Conservation (phyloP, 768 basidiomycete species). For the Leccinum subgranulosum region DNA sequence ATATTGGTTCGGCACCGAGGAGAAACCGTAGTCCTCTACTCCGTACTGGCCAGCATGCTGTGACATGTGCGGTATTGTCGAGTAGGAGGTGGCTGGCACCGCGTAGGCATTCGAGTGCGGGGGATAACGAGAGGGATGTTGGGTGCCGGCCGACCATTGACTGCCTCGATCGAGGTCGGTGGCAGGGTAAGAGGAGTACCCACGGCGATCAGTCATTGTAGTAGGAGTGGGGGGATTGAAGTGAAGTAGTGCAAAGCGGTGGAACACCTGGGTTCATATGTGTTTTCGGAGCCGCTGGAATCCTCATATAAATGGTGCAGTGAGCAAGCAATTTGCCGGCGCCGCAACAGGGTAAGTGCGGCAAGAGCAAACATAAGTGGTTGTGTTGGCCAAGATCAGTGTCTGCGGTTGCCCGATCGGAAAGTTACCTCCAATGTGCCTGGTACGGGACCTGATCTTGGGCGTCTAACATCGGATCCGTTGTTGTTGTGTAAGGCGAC, state of each 20-base stretch:
- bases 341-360: slow-evolving; percentile 30
- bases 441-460: slow-evolving; percentile 32
- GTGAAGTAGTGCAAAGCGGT: slow-evolving; percentile 7
- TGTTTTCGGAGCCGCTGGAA: slow-evolving; percentile 31
- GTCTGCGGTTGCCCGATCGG: slow-evolving; percentile 26
- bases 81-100: slow-evolving; percentile 16
- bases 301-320: slow-evolving; percentile 24
- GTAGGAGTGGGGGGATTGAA: slow-evolving; percentile 4
- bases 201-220: slow-evolving; percentile 31
- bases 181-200: slow-evolving; percentile 24
- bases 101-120: slow-evolving; percentile 19
- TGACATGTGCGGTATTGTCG: slow-evolving; percentile 20
- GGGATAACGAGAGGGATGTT: slow-evolving; percentile 24
- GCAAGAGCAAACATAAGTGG: slow-evolving; percentile 28
- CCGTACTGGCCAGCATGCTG: slow-evolving; percentile 21
- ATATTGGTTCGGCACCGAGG: slow-evolving; percentile 24
- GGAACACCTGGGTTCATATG: slow-evolving; percentile 31
- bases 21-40: slow-evolving; percentile 18
- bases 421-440: slow-evolving; percentile 26
- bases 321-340: slow-evolving; percentile 31
- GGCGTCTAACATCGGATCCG: slow-evolving; percentile 11
- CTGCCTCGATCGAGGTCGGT: slow-evolving; percentile 13
- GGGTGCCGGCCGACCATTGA: slow-evolving; percentile 24
- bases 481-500: slow-evolving; percentile 18
- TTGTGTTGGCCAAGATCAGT: slow-evolving; percentile 29